Percentiles rank a stretch among this genome's conserved stretches.
Evolutionary conservation across 345 rosid species (phyloP).

Genomic region (Noccaea bulbosa): DNA sequence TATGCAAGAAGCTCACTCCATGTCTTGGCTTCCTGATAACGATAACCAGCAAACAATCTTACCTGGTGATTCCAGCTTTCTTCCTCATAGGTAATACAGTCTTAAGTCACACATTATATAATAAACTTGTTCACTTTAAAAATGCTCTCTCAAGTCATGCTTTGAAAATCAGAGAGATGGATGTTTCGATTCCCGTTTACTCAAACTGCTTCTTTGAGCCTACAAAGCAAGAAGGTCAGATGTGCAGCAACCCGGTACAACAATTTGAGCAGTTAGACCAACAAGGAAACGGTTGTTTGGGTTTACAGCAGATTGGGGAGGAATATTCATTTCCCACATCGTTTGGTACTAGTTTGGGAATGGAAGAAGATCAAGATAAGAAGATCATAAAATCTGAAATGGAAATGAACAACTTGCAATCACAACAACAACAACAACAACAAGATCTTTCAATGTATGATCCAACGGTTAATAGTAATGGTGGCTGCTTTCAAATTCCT

Average conservation of each 20-base stretch:
- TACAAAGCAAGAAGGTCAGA: constrained; percentile 54
- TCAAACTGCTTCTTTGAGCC: constrained; percentile 57
- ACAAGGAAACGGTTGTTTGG: constrained; percentile 53
- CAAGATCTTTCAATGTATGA: constrained; percentile 55
- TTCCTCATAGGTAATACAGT: constrained; percentile 54
- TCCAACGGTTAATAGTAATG: constrained; percentile 43
- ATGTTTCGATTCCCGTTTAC: constrained; percentile 58
- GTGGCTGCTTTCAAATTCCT: constrained; percentile 52
- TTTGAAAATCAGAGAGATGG: constrained; percentile 55
- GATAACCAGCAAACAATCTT: constrained; percentile 63
- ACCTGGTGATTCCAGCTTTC: constrained; percentile 60
- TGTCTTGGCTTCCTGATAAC: constrained; percentile 70
- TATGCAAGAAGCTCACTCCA: constrained; percentile 62
- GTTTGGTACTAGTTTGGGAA: constrained; percentile 37
- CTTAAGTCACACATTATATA: constrained; percentile 9
- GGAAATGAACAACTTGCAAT: constrained; percentile 61
- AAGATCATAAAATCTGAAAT: constrained; percentile 53
- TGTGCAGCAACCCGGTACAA: constrained; percentile 54
- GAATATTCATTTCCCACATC: constrained; percentile 49
- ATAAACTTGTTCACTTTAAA: background rate
- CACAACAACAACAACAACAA: constrained; percentile 58
- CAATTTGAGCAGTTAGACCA: constrained; percentile 56
- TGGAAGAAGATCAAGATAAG: constrained; percentile 54
- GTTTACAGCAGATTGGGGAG: constrained; percentile 58
- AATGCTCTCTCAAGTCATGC: constrained; percentile 11